Evolutionary conservation across 306 rosid species (phyloP).

Genomic region (Trifolium dubium): DNA sequence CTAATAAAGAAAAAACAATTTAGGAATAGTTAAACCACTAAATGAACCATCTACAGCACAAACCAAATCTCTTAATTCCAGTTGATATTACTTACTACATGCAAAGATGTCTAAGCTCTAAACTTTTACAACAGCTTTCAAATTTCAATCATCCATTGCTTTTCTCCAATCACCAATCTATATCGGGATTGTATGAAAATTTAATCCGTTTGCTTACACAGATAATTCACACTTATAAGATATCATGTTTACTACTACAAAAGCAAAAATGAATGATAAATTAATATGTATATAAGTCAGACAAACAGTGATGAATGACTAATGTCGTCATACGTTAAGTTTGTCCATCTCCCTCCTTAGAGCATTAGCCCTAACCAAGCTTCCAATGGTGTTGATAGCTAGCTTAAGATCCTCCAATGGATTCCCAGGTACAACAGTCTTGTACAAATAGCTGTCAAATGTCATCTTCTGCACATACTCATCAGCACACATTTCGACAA

Average conservation of each 20-base stretch:
- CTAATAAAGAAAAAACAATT: not conserved
- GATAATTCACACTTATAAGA: constrained; percentile 23
- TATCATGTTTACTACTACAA: constrained; percentile 4
- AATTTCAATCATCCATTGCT: constrained; percentile 28
- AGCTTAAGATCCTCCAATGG: constrained; percentile 89
- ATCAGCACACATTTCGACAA: constrained; percentile 98
- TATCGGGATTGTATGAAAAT: constrained; percentile 35
- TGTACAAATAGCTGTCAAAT: constrained; percentile 91
- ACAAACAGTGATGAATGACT: constrained; percentile 1
- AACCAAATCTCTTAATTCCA: constrained; percentile 10
- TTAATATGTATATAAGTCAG: constrained; percentile 11
- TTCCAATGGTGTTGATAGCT: constrained; percentile 94
- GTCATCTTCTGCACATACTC: constrained; percentile 99
- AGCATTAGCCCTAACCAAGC: constrained; percentile 94
- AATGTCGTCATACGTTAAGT: constrained; percentile 57
- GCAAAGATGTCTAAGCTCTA: constrained; percentile 22
- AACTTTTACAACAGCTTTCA: constrained; percentile 5
- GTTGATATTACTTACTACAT: not conserved
- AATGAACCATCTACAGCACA: not conserved
- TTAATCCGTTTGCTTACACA: constrained; percentile 38
- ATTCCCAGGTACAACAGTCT: constrained; percentile 90
- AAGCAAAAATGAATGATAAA: constrained; percentile 27
- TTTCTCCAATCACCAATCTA: constrained; percentile 10
- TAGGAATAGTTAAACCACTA: constrained; percentile 1
- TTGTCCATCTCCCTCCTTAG: constrained; percentile 88